Conservation (phyloP, 306 rosid genomes). For the Purshia tridentata region DNA sequence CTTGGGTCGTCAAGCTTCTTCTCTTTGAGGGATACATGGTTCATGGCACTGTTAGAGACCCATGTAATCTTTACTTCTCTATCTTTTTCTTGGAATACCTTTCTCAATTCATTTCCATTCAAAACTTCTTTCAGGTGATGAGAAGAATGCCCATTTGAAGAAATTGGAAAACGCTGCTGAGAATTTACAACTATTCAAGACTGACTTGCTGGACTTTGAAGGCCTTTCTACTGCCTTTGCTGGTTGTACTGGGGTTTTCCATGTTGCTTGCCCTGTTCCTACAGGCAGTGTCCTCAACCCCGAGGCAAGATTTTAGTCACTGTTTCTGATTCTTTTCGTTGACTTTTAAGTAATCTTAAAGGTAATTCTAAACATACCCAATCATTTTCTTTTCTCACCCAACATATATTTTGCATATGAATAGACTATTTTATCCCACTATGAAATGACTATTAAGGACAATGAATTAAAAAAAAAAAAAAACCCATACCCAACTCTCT, state of each 20-base stretch:
- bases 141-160: slow-evolving; percentile 21
- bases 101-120: not conserved
- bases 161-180: slow-evolving; percentile 12
- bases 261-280: slow-evolving; percentile 16
- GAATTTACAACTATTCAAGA: slow-evolving; percentile 23
- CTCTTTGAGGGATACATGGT: not conserved
- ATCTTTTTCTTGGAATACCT: not conserved
- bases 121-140: not conserved
- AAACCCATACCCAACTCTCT: no score
- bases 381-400: no score
- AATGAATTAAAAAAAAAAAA: no score
- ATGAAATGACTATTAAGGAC: no score
- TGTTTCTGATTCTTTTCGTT: not conserved
- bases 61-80: not conserved
- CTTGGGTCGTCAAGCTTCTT: not conserved
- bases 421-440: no score
- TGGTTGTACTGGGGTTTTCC: slow-evolving; percentile 21
- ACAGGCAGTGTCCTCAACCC: not conserved
- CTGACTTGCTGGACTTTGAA: slow-evolving; percentile 14
- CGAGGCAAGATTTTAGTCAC: not conserved
- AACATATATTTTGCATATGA: no score
- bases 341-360: no score
- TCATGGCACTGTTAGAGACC: slow-evolving; percentile 9
- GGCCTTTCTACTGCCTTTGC: slow-evolving; percentile 11
- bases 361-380: no score